Evolutionary conservation across 768 basidiomycete genomes (phyloP), one percentile per base, ranked within the genome.

Genomic region (Cantharellus cinnabarinus): DNA sequence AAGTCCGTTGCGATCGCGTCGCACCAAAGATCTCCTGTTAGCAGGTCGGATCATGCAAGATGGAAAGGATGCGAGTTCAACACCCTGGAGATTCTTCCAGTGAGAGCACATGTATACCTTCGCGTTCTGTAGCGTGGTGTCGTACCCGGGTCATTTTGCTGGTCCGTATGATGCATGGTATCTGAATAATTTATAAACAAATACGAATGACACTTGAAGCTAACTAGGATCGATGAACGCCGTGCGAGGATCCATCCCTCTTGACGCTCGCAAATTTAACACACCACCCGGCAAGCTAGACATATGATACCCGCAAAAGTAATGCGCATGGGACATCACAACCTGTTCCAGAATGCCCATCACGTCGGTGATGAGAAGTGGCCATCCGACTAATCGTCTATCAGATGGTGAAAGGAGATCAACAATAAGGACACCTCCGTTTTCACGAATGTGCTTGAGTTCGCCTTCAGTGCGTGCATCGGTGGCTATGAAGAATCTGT

Each of bases 341-440:
- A 41, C 41, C 41, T 60, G 59, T 29, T 60, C 59, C 53, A 60
- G 38, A 34, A 60, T 14, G n/a, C 59, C 53, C 4, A 55, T 38
- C 20, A 59, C 48, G 41, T 60, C 59, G 5, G 59, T 60, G 40
- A 60, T 48, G 35, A 60, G 7, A 34, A 60, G 44, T 41, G 59
- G 55, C 59, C 59, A 60, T 37, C 59, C 59, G n/a, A 60, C 60
- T 38, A 62, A 58, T n/a, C 51, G 59, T 20, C 59, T 20, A 3
- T 60, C 59, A 15, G 41, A 42, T 15, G 38, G n/a, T 29, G 59
- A 56, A 3, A 60, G 55, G 29, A 60, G 53, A 56, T 60, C 59
- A 14, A 56, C 51, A 7, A 60, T 60, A 4, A 60, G 41, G 35
- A 60, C 51, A 4, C 42, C 52, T 39, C 53, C 51, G 15, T 56